Evolutionary conservation across 2,329 filamentous ascomycete species (phyloP), one percentile per base, ranked within the genome.

Genomic region (Pseudocercospora ulei): DNA sequence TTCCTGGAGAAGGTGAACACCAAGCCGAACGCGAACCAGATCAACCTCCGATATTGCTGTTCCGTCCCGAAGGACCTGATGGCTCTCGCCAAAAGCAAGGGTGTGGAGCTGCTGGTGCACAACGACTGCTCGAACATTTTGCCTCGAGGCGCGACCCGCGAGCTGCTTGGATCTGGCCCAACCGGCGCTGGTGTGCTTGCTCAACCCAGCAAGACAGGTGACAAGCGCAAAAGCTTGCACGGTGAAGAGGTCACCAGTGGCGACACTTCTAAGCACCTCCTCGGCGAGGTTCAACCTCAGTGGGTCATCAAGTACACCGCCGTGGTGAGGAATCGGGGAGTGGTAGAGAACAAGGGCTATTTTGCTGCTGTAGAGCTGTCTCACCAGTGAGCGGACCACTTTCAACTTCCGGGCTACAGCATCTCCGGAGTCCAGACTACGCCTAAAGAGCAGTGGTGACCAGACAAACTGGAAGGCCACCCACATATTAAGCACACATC

Each of bases 301-400:
- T 98, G 90, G 88, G 90, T 96, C 17, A 80, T 88, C 51, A 93
- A 96, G 60, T 98, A 98, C 60, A 95, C 88, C 23, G 90, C 90
- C 1, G 88, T 96, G 42, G 84, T 96, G 25, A 82, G 82, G 61
- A 82, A 96, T 59, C 72, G 90, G 38, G 90, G 90, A 8, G 90
- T 98, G 5, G 88, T 98, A 49, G 90, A 98, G 69, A 94, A 90
- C 59, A 98, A 96, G 68, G 90, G 90, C 5, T 96, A 95, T 63
- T 95, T 95, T 67, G 88, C 88, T 1, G 76, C 78, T 12, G 88
- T 87, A 2, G 79, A 85, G 20, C 22, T 51, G 16, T 40, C 7
- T 5, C 30, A 29, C 7, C 18, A 33, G 30, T 33, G 19, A 33
- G 30, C 6, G n/a, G n/a, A n/a, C n/a, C n/a, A n/a, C n/a, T n/a